A percentile compares a stretch with the other conserved stretches of the same genome.
Evolutionary conservation across 1,284 basidiomycete species (phyloP).

Genomic region (Papiliotrema terrestris): DNA sequence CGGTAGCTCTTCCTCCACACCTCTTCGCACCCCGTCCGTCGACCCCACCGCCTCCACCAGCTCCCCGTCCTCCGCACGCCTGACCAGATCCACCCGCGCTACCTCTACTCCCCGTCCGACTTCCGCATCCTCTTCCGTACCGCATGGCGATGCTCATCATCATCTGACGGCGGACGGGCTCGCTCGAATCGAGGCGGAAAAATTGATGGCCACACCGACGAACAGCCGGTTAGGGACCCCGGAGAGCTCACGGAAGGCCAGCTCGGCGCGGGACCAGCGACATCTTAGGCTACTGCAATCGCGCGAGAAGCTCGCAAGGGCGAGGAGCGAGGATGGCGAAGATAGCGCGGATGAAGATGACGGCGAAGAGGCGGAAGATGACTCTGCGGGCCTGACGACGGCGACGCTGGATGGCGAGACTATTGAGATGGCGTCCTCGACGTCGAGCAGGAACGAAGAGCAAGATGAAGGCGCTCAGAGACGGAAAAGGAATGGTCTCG

Average conservation of each 20-base stretch:
- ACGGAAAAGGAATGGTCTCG: no score
- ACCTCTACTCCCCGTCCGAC: neutral
- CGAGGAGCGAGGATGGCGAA: neutral
- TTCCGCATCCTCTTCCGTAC: neutral
- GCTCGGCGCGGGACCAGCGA: neutral
- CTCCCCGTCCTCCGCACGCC: slow-evolving; percentile 4
- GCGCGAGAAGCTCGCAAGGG: neutral
- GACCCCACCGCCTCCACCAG: neutral
- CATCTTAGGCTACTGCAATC: neutral
- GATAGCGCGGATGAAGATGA: neutral
- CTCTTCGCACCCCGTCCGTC: neutral
- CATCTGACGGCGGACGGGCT: slow-evolving; percentile 34
- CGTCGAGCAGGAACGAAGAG: no score
- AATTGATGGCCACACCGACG: slow-evolving; percentile 2
- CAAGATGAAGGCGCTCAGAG: no score
- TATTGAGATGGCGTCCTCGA: no score
- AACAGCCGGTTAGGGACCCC: neutral
- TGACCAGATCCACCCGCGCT: neutral
- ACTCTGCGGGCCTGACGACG: neutral
- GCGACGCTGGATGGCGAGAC: neutral
- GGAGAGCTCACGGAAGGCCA: neutral
- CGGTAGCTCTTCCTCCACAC: neutral
- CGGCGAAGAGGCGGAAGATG: neutral
- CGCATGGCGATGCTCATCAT: slow-evolving; percentile 11
- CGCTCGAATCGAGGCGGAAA: slow-evolving; percentile 26